phyloP scores from a whole-genome alignment of 2,329 filamentous ascomycete species.

The Metarhizium anisopliae region DNA sequence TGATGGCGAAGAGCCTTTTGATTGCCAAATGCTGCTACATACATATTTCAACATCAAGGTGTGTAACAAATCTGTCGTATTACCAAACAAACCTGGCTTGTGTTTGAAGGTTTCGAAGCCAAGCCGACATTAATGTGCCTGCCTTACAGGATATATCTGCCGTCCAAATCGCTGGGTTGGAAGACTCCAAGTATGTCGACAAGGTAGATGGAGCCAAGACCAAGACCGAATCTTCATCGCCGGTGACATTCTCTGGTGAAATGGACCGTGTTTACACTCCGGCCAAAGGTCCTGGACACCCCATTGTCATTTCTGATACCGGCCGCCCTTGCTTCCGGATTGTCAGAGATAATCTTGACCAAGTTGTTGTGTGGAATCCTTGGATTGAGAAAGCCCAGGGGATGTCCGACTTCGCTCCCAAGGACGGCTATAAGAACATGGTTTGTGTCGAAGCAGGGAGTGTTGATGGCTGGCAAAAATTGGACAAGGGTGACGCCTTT shows the following conservation, averaged over 20 bases:
- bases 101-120: background rate
- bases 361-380: conserved; percentile 96
- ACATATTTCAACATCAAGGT: conserved; percentile 81
- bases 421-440: conserved; percentile 88
- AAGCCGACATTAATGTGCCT: background rate
- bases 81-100: background rate
- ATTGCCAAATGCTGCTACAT: conserved; percentile 87
- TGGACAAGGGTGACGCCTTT: conserved; percentile 69
- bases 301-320: conserved; percentile 52
- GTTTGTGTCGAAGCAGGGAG: conserved; percentile 87
- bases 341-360: conserved; percentile 72
- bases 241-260: conserved; percentile 65
- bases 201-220: conserved; percentile 62
- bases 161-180: conserved; percentile 65
- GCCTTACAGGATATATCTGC: conserved; percentile 65
- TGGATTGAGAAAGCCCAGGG: conserved; percentile 77
- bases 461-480: conserved; percentile 70
- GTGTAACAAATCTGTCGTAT: conserved; percentile 20
- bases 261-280: conserved; percentile 84
- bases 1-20: conserved; percentile 71
- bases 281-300: conserved; percentile 46
- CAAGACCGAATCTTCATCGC: conserved; percentile 54
- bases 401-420: conserved; percentile 81
- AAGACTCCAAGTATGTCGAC: conserved; percentile 69
- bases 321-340: conserved; percentile 62